phyloP scores from a whole-genome alignment of 2,329 filamentous ascomycete species.

The Fusarium sp. region DNA sequence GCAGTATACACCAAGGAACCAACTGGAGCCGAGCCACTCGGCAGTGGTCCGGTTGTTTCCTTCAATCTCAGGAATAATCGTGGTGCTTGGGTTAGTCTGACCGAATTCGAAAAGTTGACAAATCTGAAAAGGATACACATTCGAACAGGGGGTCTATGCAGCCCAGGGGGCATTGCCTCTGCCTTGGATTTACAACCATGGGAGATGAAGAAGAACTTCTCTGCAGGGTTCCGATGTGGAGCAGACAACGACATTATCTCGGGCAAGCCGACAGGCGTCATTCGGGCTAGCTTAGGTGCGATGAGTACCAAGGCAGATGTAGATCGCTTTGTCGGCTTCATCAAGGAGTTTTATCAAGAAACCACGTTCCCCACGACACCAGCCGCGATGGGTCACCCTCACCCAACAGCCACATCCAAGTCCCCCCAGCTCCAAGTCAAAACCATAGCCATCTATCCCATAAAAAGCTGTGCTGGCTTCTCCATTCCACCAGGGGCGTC shows the following conservation, averaged over 20 bases:
- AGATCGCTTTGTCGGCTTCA: constrained; percentile 78
- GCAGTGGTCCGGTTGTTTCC: constrained; percentile 82
- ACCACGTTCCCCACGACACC: constrained; percentile 1
- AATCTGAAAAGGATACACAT: constrained; percentile 85
- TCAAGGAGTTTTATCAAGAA: constrained; percentile 72
- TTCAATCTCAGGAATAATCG: constrained; percentile 83
- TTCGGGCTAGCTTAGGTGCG: constrained; percentile 88
- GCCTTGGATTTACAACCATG: constrained; percentile 81
- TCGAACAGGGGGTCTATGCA: constrained; percentile 91
- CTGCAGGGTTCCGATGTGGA: constrained; percentile 87
- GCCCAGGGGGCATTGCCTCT: constrained; percentile 87
- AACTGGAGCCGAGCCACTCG: constrained; percentile 47
- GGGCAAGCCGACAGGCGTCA: constrained; percentile 89
- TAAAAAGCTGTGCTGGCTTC: constrained; percentile 94
- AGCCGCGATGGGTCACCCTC: not conserved
- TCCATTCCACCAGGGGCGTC: constrained; percentile 72
- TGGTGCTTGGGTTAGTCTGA: constrained; percentile 84
- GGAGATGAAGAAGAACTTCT: constrained; percentile 90
- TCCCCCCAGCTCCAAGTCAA: constrained; percentile 62
- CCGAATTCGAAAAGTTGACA: constrained; percentile 90
- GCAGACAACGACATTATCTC: constrained; percentile 85
- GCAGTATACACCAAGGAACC: constrained; percentile 70
- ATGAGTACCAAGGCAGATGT: constrained; percentile 89
- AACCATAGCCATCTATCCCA: constrained; percentile 84
- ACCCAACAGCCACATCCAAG: not conserved